Evolutionary conservation across 306 rosid genomes (phyloP), one percentile per base, ranked within the genome.

Genomic region (Acacia crassicarpa): DNA sequence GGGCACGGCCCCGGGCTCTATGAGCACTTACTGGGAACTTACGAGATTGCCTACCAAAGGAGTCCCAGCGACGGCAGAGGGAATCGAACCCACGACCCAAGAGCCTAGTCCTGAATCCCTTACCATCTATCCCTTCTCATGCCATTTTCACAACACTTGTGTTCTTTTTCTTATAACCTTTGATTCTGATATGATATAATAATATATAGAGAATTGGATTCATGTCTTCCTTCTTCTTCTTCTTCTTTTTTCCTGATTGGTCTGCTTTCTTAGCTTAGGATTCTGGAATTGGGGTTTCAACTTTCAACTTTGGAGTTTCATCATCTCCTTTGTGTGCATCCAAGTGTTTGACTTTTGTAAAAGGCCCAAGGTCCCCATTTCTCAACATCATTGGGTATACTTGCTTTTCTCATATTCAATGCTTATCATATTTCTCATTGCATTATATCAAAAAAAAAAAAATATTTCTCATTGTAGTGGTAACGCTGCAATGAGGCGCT

Each of bases 151-250:
- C 76, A 73, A 9, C 58, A 20, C 58, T 73, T 66, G 45, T 80
- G 70, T 62, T 6, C 30, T 48, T 69, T 86, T 27, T 51, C 6
- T 38, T 6, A 38, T 68, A 35, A 83, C 78, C 76, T 77, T 61
- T 20, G 62, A 56, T 56, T 56, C 27, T 56, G 27, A 1, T 8
- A 20, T 56, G 1, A 56, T 56, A 48, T 48, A 19, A 53, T 56
- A 62, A 78, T 78, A 78, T 4, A 30, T 73, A 68, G 75, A 58
- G 92, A 87, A 89, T 83, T 81, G 70, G 96, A 91, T 92, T 84
- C 91, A 85, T 88, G 72, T 78, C 83, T 86, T 83, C 12, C 67
- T 87, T 75, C 83, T 81, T 62, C n/a, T n/a, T n/a, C n/a, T n/a
- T n/a, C n/a, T n/a, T n/a, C n/a, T n/a, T 82, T 69, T 83, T 82